Evolutionary conservation across 768 basidiomycete genomes (phyloP).

Genomic region (Hygrocybe punicea): DNA sequence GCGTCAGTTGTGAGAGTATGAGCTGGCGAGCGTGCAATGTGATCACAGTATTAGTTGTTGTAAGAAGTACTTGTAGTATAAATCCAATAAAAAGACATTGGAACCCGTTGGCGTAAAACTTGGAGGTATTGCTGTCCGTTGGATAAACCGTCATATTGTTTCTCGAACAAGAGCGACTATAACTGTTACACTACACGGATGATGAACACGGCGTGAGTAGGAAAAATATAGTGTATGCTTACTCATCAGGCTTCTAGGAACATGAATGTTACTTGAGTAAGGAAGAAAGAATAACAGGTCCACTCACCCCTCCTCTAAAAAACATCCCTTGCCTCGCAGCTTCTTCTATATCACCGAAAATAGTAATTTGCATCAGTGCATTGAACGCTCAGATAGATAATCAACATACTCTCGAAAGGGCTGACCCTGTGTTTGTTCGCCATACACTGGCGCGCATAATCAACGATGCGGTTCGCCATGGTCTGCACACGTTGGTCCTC

Average conservation of each 20-base stretch:
- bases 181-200: conserved; percentile 57
- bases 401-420: conserved; percentile 67
- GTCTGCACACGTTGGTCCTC: conserved; percentile 63
- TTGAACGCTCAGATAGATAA: background rate
- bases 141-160: conserved; percentile 24
- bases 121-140: background rate
- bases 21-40: background rate
- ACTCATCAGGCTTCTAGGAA: conserved; percentile 78
- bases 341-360: conserved; percentile 40
- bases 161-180: conserved; percentile 68
- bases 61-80: background rate
- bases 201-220: conserved; percentile 10
- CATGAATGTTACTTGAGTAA: background rate
- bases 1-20: conserved; percentile 27
- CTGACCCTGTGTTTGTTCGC: conserved; percentile 56
- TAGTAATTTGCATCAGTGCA: conserved; percentile 4
- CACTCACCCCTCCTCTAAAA: conserved; percentile 71
- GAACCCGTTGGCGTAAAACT: background rate
- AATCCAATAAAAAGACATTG: background rate
- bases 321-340: conserved; percentile 63
- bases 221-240: conserved; percentile 27
- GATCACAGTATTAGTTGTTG: background rate
- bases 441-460: conserved; percentile 72
- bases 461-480: conserved; percentile 70
- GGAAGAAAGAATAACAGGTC: background rate